Evolutionary conservation across 2,329 filamentous ascomycete species (phyloP).

Genomic region (Penicillium frequentans): DNA sequence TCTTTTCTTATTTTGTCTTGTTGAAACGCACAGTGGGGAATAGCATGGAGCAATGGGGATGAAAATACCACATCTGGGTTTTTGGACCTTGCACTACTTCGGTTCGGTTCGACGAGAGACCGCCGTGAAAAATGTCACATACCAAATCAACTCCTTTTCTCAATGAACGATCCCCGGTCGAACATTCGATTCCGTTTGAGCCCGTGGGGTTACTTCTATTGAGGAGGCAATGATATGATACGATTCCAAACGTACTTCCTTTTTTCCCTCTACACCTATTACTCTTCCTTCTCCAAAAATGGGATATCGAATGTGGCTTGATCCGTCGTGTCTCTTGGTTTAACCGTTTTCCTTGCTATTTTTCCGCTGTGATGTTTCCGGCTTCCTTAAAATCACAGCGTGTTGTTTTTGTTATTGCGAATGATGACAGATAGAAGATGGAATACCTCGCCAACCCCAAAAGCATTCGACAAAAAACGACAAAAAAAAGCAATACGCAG

Average conservation of each 20-base stretch:
- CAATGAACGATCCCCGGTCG: conserved; percentile 3
- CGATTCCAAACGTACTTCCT: conserved; percentile 20
- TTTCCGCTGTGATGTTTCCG: conserved; percentile 4
- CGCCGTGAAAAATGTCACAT: conserved; percentile 28
- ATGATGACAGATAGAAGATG: conserved; percentile 50
- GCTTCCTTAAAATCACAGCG: conserved; percentile 21
- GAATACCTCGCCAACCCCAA: conserved; percentile 55
- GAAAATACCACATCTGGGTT: conserved; percentile 29
- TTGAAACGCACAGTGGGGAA: conserved; percentile 28
- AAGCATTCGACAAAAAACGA: conserved; percentile 47
- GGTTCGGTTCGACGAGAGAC: conserved; percentile 21
- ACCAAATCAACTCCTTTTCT: conserved; percentile 23
- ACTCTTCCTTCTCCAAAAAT: conserved; percentile 1
- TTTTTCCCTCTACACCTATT: conserved; percentile 22
- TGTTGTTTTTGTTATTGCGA: conserved; percentile 9
- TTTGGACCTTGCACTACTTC: conserved; percentile 23
- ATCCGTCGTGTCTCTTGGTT: not conserved
- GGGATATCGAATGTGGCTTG: conserved; percentile 4
- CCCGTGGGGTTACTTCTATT: conserved; percentile 2
- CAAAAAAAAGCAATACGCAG: conserved; percentile 58
- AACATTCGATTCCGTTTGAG: not conserved
- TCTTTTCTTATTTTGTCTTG: conserved; percentile 27
- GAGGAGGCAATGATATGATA: conserved; percentile 23
- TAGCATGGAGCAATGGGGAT: conserved; percentile 31
- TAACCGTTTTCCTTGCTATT: not conserved